These are phyloP conservation scores for Backusella morwellensis DNA, from an alignment of 192 early-diverging fungal species.

Conservation along the genomic window DNA sequence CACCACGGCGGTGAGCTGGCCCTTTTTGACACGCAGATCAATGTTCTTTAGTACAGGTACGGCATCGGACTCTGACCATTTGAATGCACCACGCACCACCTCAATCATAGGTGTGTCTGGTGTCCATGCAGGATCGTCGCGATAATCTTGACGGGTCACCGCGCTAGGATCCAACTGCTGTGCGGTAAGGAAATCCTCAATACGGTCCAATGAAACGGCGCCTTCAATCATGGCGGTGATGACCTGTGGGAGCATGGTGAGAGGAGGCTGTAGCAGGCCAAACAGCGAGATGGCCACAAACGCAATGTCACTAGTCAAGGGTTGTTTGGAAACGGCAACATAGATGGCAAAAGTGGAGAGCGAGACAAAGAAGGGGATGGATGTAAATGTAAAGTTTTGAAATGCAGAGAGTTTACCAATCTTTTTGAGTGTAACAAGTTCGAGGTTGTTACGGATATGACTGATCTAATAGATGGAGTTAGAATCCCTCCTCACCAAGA, in stretches of 20 bases:
- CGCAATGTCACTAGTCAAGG: constrained; percentile 33
- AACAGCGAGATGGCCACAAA: constrained; percentile 41
- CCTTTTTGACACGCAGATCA: constrained; percentile 29
- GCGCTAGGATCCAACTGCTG: constrained; percentile 64
- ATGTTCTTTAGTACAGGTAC: constrained; percentile 38
- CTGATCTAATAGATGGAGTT: background rate
- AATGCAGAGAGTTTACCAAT: background rate
- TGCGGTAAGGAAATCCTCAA: constrained; percentile 47
- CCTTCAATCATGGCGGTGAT: constrained; percentile 39
- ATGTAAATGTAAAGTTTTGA: constrained; percentile 7
- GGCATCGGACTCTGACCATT: constrained; percentile 31
- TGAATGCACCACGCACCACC: constrained; percentile 11
- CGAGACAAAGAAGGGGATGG: constrained; percentile 21
- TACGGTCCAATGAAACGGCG: constrained; percentile 37
- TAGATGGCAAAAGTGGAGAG: constrained; percentile 47
- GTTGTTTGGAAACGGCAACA: constrained; percentile 33
- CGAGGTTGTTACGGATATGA: constrained; percentile 26
- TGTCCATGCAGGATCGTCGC: constrained; percentile 65
- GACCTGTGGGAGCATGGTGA: constrained; percentile 40
- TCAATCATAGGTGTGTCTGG: constrained; percentile 30
- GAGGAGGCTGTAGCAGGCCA: constrained; percentile 44
- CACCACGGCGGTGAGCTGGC: constrained; percentile 74
- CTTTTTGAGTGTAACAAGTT: constrained; percentile 44
- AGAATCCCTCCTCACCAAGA: constrained; percentile 10
- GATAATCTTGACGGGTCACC: constrained; percentile 55